A percentile compares a stretch with the other conserved stretches of the same genome.
phyloP scores from a whole-genome alignment of 352 stramenopile species.

The Globisporangium nunn region DNA sequence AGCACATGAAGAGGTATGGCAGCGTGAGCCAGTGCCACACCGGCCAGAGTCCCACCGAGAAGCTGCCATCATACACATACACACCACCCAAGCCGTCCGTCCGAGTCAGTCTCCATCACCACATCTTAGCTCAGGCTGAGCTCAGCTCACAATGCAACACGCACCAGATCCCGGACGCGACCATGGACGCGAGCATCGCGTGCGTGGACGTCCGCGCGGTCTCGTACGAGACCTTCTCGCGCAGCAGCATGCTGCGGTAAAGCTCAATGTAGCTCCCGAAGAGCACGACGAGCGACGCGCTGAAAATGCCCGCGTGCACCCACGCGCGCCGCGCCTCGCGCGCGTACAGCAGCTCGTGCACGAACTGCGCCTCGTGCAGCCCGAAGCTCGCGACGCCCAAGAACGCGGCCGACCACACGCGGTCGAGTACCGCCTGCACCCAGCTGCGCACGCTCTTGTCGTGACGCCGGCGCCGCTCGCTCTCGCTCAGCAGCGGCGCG shows the following conservation, averaged over 20 bases:
- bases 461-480: slow-evolving; percentile 2
- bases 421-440: slow-evolving; percentile 40
- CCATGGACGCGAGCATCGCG: slow-evolving; percentile 53
- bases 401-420: slow-evolving; percentile 52
- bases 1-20: slow-evolving; percentile 79
- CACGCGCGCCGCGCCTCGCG: slow-evolving; percentile 38
- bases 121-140: neutral
- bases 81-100: neutral
- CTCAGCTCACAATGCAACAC: neutral
- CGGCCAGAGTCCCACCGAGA: slow-evolving; percentile 66
- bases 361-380: slow-evolving; percentile 53
- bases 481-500: slow-evolving; percentile 12
- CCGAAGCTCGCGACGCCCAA: slow-evolving; percentile 40
- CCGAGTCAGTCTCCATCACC: neutral
- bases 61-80: slow-evolving; percentile 23
- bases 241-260: slow-evolving; percentile 47
- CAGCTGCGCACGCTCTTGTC: slow-evolving; percentile 22
- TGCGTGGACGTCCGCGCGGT: slow-evolving; percentile 59
- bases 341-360: slow-evolving; percentile 48
- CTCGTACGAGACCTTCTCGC: slow-evolving; percentile 58
- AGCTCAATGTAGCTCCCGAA: slow-evolving; percentile 70
- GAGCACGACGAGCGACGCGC: slow-evolving; percentile 40
- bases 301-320: slow-evolving; percentile 46
- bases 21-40: slow-evolving; percentile 71
- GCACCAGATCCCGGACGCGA: slow-evolving; percentile 48